Evolutionary conservation across 768 basidiomycete species (phyloP).

Genomic region (Podaxis mareebaensis): DNA sequence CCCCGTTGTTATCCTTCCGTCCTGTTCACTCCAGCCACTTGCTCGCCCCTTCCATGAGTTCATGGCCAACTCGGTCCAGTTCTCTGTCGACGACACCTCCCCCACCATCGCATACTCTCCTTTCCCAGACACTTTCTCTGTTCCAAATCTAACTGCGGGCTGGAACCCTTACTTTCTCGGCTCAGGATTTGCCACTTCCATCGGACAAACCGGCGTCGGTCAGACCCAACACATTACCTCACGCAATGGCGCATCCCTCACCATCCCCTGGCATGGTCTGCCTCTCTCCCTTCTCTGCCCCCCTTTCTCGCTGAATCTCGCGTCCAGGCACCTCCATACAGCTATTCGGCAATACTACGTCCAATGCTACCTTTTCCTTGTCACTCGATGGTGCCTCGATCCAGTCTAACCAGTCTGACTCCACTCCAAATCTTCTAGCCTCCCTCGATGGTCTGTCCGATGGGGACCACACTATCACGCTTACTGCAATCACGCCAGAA

Average conservation of each 20-base stretch:
- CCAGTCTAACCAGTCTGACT: constrained; percentile 24
- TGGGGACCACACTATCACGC: constrained; percentile 52
- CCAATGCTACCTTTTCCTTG: constrained; percentile 44
- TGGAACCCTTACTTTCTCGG: constrained; percentile 67
- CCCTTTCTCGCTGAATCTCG: neutral
- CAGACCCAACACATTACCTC: constrained; percentile 65
- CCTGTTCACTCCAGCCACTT: neutral
- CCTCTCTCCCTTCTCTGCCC: constrained; percentile 8
- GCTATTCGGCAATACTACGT: constrained; percentile 51
- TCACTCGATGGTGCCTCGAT: constrained; percentile 49
- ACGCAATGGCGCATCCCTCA: constrained; percentile 53
- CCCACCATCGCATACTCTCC: constrained; percentile 64
- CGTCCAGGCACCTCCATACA: constrained; percentile 63
- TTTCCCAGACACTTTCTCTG: constrained; percentile 52
- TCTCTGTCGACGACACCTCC: constrained; percentile 67
- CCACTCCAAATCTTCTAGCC: constrained; percentile 45
- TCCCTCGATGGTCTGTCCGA: constrained; percentile 47
- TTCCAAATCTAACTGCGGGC: constrained; percentile 50
- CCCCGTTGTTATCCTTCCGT: neutral
- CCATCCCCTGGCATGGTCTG: constrained; percentile 65
- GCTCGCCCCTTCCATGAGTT: constrained; percentile 16
- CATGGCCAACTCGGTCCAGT: constrained; percentile 33
- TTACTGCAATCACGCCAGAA: constrained; percentile 45
- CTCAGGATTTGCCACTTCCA: constrained; percentile 46
- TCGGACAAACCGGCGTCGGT: constrained; percentile 51